phyloP scores from a whole-genome alignment of 2,329 filamentous ascomycete species.

The Chrysoporthe austroafricana region DNA sequence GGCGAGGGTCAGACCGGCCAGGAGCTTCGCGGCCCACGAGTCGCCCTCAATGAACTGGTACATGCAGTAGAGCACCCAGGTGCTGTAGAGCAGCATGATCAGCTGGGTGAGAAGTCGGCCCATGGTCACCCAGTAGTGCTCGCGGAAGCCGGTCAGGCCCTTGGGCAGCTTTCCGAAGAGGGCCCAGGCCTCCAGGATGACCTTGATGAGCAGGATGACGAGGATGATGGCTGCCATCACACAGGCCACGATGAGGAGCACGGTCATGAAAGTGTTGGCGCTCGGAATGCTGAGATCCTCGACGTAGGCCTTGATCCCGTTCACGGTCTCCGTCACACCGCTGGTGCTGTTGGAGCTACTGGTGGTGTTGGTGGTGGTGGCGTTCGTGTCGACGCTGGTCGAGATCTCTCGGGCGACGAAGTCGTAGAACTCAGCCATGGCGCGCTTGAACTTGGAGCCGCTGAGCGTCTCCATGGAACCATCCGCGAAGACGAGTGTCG shows the following conservation, averaged over 20 bases:
- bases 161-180: slow-evolving; percentile 87
- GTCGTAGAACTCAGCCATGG: slow-evolving; percentile 49
- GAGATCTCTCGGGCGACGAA: slow-evolving; percentile 59
- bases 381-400: slow-evolving; percentile 48
- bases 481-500: slow-evolving; percentile 73
- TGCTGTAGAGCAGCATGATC: slow-evolving; percentile 88
- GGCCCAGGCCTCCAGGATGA: slow-evolving; percentile 88
- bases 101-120: slow-evolving; percentile 87
- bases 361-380: slow-evolving; percentile 27
- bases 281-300: slow-evolving; percentile 83
- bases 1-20: slow-evolving; percentile 80
- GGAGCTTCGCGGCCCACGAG: slow-evolving; percentile 86
- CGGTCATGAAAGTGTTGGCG: slow-evolving; percentile 94
- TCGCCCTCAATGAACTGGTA: slow-evolving; percentile 94
- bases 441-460: slow-evolving; percentile 57
- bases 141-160: slow-evolving; percentile 79
- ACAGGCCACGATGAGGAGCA: slow-evolving; percentile 86
- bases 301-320: slow-evolving; percentile 81
- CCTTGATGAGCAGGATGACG: slow-evolving; percentile 85
- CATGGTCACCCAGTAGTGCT: slow-evolving; percentile 95
- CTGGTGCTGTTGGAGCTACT: slow-evolving; percentile 30
- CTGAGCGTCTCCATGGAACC: slow-evolving; percentile 52
- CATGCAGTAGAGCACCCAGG: slow-evolving; percentile 95
- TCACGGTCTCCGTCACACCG: slow-evolving; percentile 57
- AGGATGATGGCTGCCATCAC: slow-evolving; percentile 83